Evolutionary conservation across 2,329 filamentous ascomycete species (phyloP).

Genomic region (Huntiella moniliformis): DNA sequence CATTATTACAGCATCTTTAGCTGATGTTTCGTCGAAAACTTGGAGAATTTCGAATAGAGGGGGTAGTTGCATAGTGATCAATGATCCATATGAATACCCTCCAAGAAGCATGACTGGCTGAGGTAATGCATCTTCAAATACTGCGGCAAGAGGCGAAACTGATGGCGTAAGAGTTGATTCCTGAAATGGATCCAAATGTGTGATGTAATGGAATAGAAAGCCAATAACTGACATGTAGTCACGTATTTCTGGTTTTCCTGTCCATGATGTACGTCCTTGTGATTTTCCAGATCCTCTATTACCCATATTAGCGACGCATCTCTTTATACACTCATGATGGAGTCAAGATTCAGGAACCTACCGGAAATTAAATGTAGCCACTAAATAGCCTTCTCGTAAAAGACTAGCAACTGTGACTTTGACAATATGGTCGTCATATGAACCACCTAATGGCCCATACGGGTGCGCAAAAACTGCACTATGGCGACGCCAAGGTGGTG

Average conservation of each 20-base stretch:
- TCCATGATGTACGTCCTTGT: slow-evolving; percentile 71
- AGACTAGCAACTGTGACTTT: slow-evolving; percentile 44
- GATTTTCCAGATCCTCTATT: slow-evolving; percentile 57
- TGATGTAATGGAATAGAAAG: slow-evolving; percentile 58
- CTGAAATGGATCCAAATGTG: slow-evolving; percentile 30
- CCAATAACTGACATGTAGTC: slow-evolving; percentile 75
- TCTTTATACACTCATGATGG: not conserved
- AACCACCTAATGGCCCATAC: slow-evolving; percentile 73
- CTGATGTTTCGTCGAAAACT: slow-evolving; percentile 29
- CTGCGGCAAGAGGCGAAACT: not conserved
- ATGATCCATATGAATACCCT: slow-evolving; percentile 82
- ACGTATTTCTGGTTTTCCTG: slow-evolving; percentile 55
- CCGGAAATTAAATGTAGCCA: slow-evolving; percentile 88
- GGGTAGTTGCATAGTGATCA: slow-evolving; percentile 59
- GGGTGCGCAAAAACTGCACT: slow-evolving; percentile 65
- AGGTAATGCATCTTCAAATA: not conserved
- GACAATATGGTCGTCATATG: slow-evolving; percentile 66
- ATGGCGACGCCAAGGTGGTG: slow-evolving; percentile 27
- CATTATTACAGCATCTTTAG: slow-evolving; percentile 35
- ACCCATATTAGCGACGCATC: not conserved
- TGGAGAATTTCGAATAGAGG: slow-evolving; percentile 38
- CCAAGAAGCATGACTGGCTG: slow-evolving; percentile 37
- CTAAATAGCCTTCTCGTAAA: slow-evolving; percentile 51
- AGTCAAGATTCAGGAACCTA: not conserved
- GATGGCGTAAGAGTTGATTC: slow-evolving; percentile 1